Conservation (phyloP, 2,329 filamentous ascomycete genomes). For the Sarocladiaceae sp. region DNA sequence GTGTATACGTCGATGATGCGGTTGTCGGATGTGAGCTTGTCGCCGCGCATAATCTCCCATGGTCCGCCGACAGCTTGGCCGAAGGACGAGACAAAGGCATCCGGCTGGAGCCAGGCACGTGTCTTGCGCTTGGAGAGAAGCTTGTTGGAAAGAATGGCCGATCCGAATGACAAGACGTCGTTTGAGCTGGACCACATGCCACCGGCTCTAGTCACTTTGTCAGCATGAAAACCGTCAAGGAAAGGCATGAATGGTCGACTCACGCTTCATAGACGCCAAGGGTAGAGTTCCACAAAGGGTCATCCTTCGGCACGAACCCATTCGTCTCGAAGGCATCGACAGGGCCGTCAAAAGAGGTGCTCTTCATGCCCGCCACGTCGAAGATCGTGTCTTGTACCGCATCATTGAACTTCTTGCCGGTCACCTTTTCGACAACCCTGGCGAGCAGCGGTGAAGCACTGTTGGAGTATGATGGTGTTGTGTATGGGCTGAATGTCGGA, state of each 20-base stretch:
- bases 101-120: slow-evolving; percentile 39
- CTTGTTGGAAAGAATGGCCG: slow-evolving; percentile 37
- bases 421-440: slow-evolving; percentile 39
- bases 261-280: slow-evolving; percentile 30
- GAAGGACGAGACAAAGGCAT: slow-evolving; percentile 27
- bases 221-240: too few relatives aligned
- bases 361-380: slow-evolving; percentile 35
- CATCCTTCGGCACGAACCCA: slow-evolving; percentile 30
- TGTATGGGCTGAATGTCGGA: slow-evolving; percentile 38
- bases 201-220: slow-evolving; percentile 24
- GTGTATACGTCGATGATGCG: slow-evolving; percentile 42
- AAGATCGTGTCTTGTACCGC: slow-evolving; percentile 36
- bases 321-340: slow-evolving; percentile 18
- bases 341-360: slow-evolving; percentile 31
- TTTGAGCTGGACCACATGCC: slow-evolving; percentile 36
- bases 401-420: slow-evolving; percentile 33
- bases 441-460: slow-evolving; percentile 40
- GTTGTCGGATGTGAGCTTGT: slow-evolving; percentile 28
- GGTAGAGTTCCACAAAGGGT: slow-evolving; percentile 28
- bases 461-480: slow-evolving; percentile 46
- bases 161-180: slow-evolving; percentile 37
- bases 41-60: slow-evolving; percentile 40
- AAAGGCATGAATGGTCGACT: slow-evolving; percentile 17
- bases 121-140: slow-evolving; percentile 35
- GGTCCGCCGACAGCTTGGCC: slow-evolving; percentile 35